Percentiles rank a stretch among this genome's conserved stretches.
phyloP scores from a whole-genome alignment of 768 basidiomycete species.

The Rhodotorula kratochvilovae region DNA sequence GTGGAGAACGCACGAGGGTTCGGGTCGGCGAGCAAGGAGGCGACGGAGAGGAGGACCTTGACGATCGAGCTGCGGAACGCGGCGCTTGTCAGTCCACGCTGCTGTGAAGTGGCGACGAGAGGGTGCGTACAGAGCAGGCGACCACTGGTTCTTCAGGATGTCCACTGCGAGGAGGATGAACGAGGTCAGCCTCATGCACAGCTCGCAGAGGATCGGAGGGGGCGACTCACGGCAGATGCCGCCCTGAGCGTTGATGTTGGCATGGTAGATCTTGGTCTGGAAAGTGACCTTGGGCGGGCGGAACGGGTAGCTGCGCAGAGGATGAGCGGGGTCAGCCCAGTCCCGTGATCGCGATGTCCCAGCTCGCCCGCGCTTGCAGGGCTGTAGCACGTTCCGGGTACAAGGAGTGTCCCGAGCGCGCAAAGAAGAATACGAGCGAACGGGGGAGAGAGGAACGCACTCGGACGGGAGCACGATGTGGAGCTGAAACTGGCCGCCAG shows the following conservation, averaged over 20 bases:
- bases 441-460: neutral
- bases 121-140: constrained; percentile 15
- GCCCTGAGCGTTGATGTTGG: constrained; percentile 38
- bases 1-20: constrained; percentile 38
- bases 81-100: too few relatives aligned
- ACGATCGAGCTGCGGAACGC: constrained; percentile 11
- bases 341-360: too few relatives aligned
- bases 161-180: constrained; percentile 3
- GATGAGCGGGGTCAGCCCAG: too few relatives aligned
- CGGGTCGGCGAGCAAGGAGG: constrained; percentile 36
- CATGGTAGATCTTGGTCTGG: constrained; percentile 37
- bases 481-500: constrained; percentile 22
- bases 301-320: neutral
- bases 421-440: too few relatives aligned
- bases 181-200: neutral
- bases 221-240: constrained; percentile 35
- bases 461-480: constrained; percentile 29
- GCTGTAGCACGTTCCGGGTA: too few relatives aligned
- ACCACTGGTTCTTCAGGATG: constrained; percentile 37
- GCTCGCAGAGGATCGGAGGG: neutral
- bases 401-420: too few relatives aligned
- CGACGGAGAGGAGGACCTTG: constrained; percentile 37
- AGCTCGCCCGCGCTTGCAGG: too few relatives aligned
- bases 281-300: constrained; percentile 36
- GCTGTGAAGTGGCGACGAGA: too few relatives aligned